phyloP scores from a whole-genome alignment of 768 basidiomycete species.

The Mrakia blollopis region DNA sequence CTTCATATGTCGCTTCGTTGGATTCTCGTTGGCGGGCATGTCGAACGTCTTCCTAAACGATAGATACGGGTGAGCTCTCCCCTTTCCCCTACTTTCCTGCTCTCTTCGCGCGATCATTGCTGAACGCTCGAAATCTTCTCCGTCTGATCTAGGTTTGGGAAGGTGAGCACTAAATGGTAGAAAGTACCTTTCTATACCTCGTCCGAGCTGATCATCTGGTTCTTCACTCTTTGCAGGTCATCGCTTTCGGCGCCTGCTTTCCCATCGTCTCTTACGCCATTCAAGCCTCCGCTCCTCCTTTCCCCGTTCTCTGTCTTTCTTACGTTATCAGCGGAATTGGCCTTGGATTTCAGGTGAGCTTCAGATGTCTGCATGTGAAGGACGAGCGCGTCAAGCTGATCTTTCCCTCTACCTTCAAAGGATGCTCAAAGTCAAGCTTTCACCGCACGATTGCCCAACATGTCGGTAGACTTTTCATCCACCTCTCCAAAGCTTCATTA shows the following conservation, averaged over 20 bases:
- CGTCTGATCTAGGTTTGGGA: neutral
- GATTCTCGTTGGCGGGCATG: conserved; percentile 44
- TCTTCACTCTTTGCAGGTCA: conserved; percentile 19
- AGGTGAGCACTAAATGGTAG: neutral
- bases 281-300: conserved; percentile 49
- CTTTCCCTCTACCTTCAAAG: conserved; percentile 36
- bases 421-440: conserved; percentile 53
- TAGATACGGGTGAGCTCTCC: neutral
- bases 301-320: conserved; percentile 49
- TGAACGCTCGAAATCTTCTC: conserved; percentile 28
- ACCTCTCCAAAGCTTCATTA: neutral
- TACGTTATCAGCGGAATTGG: conserved; percentile 51
- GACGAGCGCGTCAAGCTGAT: conserved; percentile 1
- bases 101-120: conserved; percentile 39
- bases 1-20: conserved; percentile 51
- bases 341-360: conserved; percentile 48
- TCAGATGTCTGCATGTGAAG: neutral
- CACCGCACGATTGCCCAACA: conserved; percentile 47
- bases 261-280: conserved; percentile 42
- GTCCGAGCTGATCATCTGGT: neutral
- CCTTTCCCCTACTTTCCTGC: neutral
- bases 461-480: neutral
- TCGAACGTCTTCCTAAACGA: conserved; percentile 51
- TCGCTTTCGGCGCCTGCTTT: conserved; percentile 32
- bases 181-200: too few relatives aligned